Conservation (phyloP, 768 basidiomycete species). For the Pulveroboletus sp. region DNA sequence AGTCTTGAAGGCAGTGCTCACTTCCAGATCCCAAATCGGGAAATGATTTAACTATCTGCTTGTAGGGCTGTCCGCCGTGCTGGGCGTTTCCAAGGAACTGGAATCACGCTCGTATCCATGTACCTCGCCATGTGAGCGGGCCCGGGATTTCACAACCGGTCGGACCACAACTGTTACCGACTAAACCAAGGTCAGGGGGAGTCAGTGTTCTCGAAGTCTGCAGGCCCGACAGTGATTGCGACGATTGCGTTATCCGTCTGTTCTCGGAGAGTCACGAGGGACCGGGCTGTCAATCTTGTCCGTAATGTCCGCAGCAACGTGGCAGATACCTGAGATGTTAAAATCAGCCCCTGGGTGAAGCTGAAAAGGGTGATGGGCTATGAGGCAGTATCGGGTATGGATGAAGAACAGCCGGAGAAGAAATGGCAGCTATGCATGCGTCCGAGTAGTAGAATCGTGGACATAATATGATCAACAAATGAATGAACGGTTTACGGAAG, state of each 20-base stretch:
- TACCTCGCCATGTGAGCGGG: too few relatives aligned
- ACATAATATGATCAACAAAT: neutral
- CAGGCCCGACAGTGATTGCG: neutral
- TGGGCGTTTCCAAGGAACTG: too few relatives aligned
- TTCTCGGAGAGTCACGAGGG: neutral
- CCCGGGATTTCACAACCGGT: too few relatives aligned
- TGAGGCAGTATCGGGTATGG: slow-evolving; percentile 17
- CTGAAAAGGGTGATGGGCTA: neutral
- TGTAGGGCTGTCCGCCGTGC: too few relatives aligned
- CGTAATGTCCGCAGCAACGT: neutral
- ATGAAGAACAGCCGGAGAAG: slow-evolving; percentile 4
- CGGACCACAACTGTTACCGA: too few relatives aligned
- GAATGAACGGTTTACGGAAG: neutral
- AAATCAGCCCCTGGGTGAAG: neutral
- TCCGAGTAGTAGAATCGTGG: neutral
- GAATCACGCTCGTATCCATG: too few relatives aligned
- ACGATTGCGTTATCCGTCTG: neutral
- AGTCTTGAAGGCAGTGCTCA: neutral
- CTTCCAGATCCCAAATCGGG: neutral
- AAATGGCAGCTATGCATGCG: neutral
- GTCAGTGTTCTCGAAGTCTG: too few relatives aligned
- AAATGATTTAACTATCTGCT: too few relatives aligned
- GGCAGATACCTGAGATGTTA: too few relatives aligned
- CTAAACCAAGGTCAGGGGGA: too few relatives aligned
- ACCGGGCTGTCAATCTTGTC: neutral